Evolutionary conservation across 2,329 filamentous ascomycete species (phyloP).

Genomic region (Stylonectria norvegica): DNA sequence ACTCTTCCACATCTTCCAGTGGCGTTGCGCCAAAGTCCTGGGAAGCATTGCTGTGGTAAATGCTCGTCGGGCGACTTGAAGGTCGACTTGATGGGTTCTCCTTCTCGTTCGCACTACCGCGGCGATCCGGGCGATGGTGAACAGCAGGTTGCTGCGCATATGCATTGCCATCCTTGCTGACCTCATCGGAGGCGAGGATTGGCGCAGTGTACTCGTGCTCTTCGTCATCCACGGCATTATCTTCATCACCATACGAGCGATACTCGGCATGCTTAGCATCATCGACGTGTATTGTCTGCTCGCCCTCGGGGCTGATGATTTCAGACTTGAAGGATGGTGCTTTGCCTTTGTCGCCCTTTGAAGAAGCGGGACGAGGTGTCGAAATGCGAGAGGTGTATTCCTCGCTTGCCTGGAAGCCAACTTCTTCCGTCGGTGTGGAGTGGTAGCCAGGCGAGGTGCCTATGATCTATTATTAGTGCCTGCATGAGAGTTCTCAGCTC

Average conservation of each 20-base stretch:
- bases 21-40: slow-evolving; percentile 61
- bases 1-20: slow-evolving; percentile 85
- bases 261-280: slow-evolving; percentile 45
- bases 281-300: slow-evolving; percentile 71
- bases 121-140: slow-evolving; percentile 66
- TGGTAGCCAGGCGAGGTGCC: slow-evolving; percentile 60
- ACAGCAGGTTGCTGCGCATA: slow-evolving; percentile 77
- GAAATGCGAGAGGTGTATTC: slow-evolving; percentile 75
- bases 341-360: slow-evolving; percentile 22
- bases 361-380: slow-evolving; percentile 56
- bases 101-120: slow-evolving; percentile 55
- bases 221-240: slow-evolving; percentile 51
- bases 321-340: slow-evolving; percentile 28
- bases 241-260: slow-evolving; percentile 36
- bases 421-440: slow-evolving; percentile 83
- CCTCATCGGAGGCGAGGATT: slow-evolving; percentile 85
- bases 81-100: slow-evolving; percentile 60
- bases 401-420: slow-evolving; percentile 83
- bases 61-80: slow-evolving; percentile 42
- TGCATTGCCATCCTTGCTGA: slow-evolving; percentile 67
- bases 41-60: slow-evolving; percentile 54
- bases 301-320: slow-evolving; percentile 42
- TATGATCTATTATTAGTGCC: slow-evolving; percentile 33
- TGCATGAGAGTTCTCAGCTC: neutral
- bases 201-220: slow-evolving; percentile 67